phyloP scores from a whole-genome alignment of 164 flowering plant species.

The Vitis riparia region DNA sequence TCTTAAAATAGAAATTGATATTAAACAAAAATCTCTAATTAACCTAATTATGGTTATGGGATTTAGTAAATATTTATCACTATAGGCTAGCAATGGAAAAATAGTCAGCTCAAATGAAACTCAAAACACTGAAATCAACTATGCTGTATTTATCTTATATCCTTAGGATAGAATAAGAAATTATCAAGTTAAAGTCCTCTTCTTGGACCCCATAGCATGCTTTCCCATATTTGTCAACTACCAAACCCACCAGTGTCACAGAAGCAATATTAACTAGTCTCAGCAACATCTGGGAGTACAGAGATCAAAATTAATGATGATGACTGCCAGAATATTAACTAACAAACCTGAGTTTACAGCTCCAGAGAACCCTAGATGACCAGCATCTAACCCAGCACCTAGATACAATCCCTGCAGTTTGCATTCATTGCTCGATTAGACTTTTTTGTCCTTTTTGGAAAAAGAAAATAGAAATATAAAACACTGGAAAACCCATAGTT shows the following conservation, averaged over 20 bases:
- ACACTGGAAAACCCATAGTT: neutral
- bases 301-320: neutral
- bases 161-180: neutral
- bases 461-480: neutral
- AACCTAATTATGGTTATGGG: no score
- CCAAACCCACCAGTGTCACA: neutral
- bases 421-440: constrained; percentile 8
- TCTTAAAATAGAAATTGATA: no score
- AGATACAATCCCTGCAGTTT: constrained; percentile 57
- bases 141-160: neutral
- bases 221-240: neutral
- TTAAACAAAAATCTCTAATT: no score
- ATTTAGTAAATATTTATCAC: no score
- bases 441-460: neutral
- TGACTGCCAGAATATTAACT: constrained; percentile 5
- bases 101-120: neutral
- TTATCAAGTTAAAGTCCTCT: no score
- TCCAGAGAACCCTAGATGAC: constrained; percentile 49
- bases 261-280: neutral
- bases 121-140: neutral
- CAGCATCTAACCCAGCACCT: constrained; percentile 56
- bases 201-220: neutral
- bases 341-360: constrained; percentile 66
- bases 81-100: no score
- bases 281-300: neutral